Evolutionary conservation across 192 early-diverging fungal species (phyloP).

Genomic region (Entomortierella beljakovae): DNA sequence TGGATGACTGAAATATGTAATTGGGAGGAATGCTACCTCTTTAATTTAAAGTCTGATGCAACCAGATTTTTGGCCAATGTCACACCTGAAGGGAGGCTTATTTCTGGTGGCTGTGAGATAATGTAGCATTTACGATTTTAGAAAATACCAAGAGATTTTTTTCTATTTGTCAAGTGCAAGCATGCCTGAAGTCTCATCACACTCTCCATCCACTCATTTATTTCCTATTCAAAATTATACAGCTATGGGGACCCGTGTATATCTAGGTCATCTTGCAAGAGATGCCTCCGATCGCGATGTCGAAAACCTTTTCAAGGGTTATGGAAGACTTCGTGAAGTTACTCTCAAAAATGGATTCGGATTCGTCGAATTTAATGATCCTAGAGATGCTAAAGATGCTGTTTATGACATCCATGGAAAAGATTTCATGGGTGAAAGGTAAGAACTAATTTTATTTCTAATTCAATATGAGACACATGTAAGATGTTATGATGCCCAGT

Average conservation of each 20-base stretch:
- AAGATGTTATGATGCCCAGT: no score
- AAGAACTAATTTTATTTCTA: conserved; percentile 15
- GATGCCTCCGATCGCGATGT: conserved; percentile 88
- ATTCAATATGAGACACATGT: neutral
- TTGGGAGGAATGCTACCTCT: no score
- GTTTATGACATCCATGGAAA: conserved; percentile 87
- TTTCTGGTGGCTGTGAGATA: neutral
- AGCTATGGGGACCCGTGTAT: conserved; percentile 67
- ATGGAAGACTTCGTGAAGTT: conserved; percentile 86
- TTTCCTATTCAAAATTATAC: neutral
- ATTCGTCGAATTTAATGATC: conserved; percentile 93
- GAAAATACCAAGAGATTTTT: neutral
- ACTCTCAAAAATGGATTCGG: conserved; percentile 88
- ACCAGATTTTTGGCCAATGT: no score
- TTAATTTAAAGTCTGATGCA: no score
- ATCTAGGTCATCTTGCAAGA: conserved; percentile 86
- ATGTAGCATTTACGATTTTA: neutral
- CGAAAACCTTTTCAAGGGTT: conserved; percentile 82
- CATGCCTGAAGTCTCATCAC: neutral
- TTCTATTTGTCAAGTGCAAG: neutral
- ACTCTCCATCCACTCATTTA: neutral
- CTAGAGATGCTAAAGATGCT: conserved; percentile 90
- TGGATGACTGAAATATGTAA: neutral
- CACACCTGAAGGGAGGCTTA: no score
- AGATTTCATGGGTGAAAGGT: conserved; percentile 89